Evolutionary conservation across 208 protist species (phyloP).

Genomic region (Trypanosomatidae sp.): DNA sequence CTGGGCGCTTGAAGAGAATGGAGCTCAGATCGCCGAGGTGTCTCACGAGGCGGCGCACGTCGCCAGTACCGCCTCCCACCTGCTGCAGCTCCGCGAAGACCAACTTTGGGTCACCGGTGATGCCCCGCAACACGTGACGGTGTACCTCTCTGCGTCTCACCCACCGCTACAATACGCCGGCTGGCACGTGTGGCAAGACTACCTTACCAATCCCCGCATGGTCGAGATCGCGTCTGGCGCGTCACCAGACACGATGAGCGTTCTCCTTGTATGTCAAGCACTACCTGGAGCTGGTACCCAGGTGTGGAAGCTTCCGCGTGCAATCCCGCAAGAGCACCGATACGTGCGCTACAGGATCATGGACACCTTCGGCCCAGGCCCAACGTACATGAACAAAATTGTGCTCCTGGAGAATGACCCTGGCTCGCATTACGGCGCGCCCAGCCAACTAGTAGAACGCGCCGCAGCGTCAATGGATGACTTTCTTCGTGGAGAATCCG

Average conservation of each 20-base stretch:
- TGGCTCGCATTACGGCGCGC: constrained; percentile 45
- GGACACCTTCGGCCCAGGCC: constrained; percentile 71
- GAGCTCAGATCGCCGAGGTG: constrained; percentile 61
- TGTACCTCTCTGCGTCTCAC: constrained; percentile 45
- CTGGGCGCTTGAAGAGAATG: constrained; percentile 57
- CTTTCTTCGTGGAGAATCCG: neutral
- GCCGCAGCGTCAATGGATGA: neutral
- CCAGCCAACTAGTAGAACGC: neutral
- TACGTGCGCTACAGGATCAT: constrained; percentile 71
- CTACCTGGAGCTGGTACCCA: constrained; percentile 79
- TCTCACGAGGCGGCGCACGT: constrained; percentile 66
- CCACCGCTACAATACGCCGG: constrained; percentile 75
- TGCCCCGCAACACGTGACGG: constrained; percentile 78
- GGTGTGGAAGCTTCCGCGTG: constrained; percentile 71
- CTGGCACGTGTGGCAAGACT: constrained; percentile 89
- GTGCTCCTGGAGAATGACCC: constrained; percentile 76
- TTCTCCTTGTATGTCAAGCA: constrained; percentile 71
- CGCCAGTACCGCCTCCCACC: constrained; percentile 62
- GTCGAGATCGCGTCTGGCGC: constrained; percentile 76
- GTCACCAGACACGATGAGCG: constrained; percentile 33
- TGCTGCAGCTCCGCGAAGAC: constrained; percentile 64
- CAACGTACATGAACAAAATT: constrained; percentile 87
- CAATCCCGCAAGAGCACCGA: constrained; percentile 60
- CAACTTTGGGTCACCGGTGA: constrained; percentile 80
- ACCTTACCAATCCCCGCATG: constrained; percentile 77